Percentiles rank a stretch among this genome's conserved stretches.
Evolutionary conservation across 2,329 filamentous ascomycete species (phyloP).

Genomic region (Mycosphaerella sp.): DNA sequence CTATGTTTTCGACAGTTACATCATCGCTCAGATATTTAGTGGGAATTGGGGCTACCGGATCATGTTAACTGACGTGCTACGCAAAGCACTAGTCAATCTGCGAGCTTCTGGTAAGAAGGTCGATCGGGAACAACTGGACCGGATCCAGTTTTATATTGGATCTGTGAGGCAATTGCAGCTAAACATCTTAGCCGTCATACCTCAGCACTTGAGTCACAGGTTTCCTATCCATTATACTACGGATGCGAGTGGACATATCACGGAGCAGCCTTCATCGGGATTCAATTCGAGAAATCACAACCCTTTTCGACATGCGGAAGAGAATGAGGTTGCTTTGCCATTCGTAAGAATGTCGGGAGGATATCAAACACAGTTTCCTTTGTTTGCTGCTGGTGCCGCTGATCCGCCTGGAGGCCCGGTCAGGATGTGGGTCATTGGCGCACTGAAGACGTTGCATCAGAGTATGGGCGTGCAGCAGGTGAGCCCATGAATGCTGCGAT

Average conservation of each 20-base stretch:
- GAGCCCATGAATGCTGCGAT: background rate
- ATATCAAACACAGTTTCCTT: slow-evolving; percentile 12
- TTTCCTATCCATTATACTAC: slow-evolving; percentile 9
- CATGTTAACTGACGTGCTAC: slow-evolving; percentile 14
- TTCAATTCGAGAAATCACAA: slow-evolving; percentile 10
- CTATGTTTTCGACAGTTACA: slow-evolving; percentile 15
- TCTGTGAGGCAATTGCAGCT: slow-evolving; percentile 11
- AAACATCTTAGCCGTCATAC: slow-evolving; percentile 12
- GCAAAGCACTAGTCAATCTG: slow-evolving; percentile 10
- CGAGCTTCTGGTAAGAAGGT: slow-evolving; percentile 3
- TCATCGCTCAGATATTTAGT: slow-evolving; percentile 15
- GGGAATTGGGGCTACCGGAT: slow-evolving; percentile 15
- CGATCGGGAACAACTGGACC: slow-evolving; percentile 3
- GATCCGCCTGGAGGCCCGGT: slow-evolving; percentile 13
- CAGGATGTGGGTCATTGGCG: slow-evolving; percentile 10
- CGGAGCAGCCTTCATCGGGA: background rate
- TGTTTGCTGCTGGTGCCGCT: slow-evolving; percentile 15
- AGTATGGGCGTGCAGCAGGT: slow-evolving; percentile 12
- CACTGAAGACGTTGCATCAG: slow-evolving; percentile 10
- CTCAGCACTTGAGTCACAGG: slow-evolving; percentile 10
- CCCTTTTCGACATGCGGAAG: slow-evolving; percentile 10
- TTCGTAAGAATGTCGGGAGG: slow-evolving; percentile 16
- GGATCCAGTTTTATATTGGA: slow-evolving; percentile 6
- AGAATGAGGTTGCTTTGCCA: slow-evolving; percentile 5
- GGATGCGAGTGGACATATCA: background rate